Evolutionary conservation across 768 basidiomycete species (phyloP), one percentile per base, ranked within the genome.

Genomic region (Lactarius tabidus): DNA sequence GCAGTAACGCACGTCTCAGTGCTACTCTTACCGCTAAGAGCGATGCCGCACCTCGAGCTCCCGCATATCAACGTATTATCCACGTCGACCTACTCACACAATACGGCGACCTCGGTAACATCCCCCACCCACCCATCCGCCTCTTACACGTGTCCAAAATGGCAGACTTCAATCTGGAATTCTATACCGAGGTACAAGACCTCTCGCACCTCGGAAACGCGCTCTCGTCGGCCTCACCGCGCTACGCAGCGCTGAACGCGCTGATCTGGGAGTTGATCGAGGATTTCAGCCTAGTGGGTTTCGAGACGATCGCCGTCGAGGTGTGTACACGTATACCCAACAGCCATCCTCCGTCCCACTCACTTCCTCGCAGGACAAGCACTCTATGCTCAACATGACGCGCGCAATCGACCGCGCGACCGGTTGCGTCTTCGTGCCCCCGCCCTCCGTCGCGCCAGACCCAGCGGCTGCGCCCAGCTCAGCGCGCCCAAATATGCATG

Each of bases 41-140:
- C 96, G 18, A 98, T 98, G 97, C 81, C 98, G n/a, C 95, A 98
- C 72, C 83, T 99, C 62, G 97, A 97, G 72, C 83, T 98, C n/a
- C 97, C 97, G 0, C 97, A 98, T 73, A 81, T 99, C 77, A 98
- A 99, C 72, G 97, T 99, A 3, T 80, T 99, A 17, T 95, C 93
- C 10, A 99, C 76, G 82, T 98, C 62, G 97, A 99, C 76, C 79
- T 98, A n/a, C 79, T 99, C 20, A 80, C 83, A 20, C 85, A 89
- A 69, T 95, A 96, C 67, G 97, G 97, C 14, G 93, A 96, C 66
- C 81, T 98, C 51, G 92, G 95, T 95, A 65, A 51, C n/a, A n/a
- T n/a, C n/a, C 48, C 18, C 17, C 38, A 38, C 12, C n/a, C 10
- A 5, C 6, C 10, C n/a, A 29, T 39, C 23, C 15, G 3, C n/a